A percentile compares a stretch with the other conserved stretches of the same genome.
Evolutionary conservation across 495 filamentous ascomycete species (phyloP).

Genomic region (Apiosordaria backusii): DNA sequence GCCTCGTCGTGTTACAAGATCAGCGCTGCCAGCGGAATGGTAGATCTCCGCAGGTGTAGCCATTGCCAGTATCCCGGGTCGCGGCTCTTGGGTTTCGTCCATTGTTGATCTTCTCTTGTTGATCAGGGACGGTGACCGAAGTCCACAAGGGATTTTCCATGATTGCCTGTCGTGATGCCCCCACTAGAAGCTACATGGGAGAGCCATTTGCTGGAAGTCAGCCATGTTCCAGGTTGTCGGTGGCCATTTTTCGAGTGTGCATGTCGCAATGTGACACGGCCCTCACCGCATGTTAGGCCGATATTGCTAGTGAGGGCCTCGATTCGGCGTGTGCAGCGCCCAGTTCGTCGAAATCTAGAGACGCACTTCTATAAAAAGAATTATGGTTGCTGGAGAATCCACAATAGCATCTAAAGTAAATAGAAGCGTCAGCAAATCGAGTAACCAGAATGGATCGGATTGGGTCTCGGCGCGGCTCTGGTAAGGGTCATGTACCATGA

Average conservation of each 20-base stretch:
- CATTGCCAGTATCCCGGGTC: slow-evolving; percentile 15
- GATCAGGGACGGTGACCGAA: background rate
- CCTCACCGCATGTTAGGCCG: slow-evolving; percentile 14
- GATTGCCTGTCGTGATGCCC: background rate
- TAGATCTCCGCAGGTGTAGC: background rate
- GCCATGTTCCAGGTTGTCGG: background rate
- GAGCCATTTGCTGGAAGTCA: no score
- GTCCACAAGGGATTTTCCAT: no score
- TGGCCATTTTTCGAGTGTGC: background rate
- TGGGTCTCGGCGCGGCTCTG: slow-evolving; percentile 23
- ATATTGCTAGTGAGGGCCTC: slow-evolving; percentile 21
- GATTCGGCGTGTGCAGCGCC: slow-evolving; percentile 22
- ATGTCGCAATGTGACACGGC: slow-evolving; percentile 17
- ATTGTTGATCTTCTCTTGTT: background rate
- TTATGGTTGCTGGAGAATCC: slow-evolving; percentile 15
- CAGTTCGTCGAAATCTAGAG: slow-evolving; percentile 15
- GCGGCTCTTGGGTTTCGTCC: background rate
- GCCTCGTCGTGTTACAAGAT: slow-evolving; percentile 5
- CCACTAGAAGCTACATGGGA: no score
- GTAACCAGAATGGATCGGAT: slow-evolving; percentile 9
- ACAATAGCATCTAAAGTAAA: slow-evolving; percentile 13
- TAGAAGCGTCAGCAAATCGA: slow-evolving; percentile 12
- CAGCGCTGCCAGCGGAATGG: slow-evolving; percentile 3
- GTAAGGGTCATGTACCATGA: slow-evolving; percentile 19
- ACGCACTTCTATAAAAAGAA: slow-evolving; percentile 45